Base-by-base conservation (phyloP, 2,329 filamentous ascomycete species). In the Epichloe bromicola region DNA sequence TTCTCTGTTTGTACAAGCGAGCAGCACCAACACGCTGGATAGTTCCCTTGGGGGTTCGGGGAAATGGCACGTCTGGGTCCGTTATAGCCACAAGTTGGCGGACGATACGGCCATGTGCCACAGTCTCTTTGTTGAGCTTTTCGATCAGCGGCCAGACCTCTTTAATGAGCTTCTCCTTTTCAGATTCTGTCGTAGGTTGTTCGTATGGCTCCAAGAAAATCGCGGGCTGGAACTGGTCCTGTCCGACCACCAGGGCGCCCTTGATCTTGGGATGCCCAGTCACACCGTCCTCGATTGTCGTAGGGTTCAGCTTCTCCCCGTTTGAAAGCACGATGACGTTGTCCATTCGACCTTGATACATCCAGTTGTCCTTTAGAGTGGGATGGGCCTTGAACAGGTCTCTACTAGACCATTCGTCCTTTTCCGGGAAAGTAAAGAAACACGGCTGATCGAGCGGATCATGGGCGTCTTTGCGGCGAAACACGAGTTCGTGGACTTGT, bases 61-160 rank as follows among this genome's bases (percentile, higher is more conserved):
- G 57, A 49, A 77, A 73, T 0, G 73, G 72, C 55, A 69, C 72
- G 8, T 63, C 55, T 0, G 68, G 64, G 8, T 64, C 62, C 0
- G 71, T 61, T 4, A 77, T 19, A 1, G 57, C 55, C 26, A 76
- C 58, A 38, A 73, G 62, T 10, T 70, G 59, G 1, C 65, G 65
- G 2, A 61, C 62, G 26, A 77, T 71, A 33, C 68, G 71, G 2
- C 71, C 74, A 48, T 76, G 72, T 0, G 71, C 65, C 0, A 72
- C 70, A 0, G 69, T 70, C 37, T 64, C 61, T 38, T 65, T 61
- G 56, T 76, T 76, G 2, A 67, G 70, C 8, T 64, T 55, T 23
- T 69, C 64, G 2, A 76, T 63, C 3, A 61, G 38, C 0, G 70
- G 67, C 74, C 72, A 76, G 2, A 76, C 54, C 1, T 57, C 59